phyloP scores from a whole-genome alignment of 345 rosid genomes.

The Erysimum cheiranthoides region DNA sequence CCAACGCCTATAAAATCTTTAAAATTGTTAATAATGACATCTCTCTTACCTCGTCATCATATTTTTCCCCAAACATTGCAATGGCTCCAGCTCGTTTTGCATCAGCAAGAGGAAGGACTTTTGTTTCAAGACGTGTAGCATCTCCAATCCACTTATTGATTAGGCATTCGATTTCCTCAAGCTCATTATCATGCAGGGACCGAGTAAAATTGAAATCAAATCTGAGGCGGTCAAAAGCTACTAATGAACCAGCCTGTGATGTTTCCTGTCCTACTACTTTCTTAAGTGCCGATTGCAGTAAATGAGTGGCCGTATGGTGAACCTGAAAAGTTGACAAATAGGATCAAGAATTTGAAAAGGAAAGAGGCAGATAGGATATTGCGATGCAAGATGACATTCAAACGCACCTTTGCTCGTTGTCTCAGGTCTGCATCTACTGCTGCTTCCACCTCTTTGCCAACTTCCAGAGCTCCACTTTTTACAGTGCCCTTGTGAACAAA shows the following conservation, averaged over 20 bases:
- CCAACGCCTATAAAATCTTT: not conserved
- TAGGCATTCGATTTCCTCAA: slow-evolving; percentile 72
- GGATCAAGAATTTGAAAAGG: slow-evolving; percentile 8
- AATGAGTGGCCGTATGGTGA: slow-evolving; percentile 98
- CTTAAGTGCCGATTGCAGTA: slow-evolving; percentile 92
- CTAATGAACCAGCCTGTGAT: slow-evolving; percentile 98
- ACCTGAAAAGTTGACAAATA: slow-evolving; percentile 57
- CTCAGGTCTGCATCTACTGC: slow-evolving; percentile 73
- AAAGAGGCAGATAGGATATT: slow-evolving; percentile 1
- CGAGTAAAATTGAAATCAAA: slow-evolving; percentile 91
- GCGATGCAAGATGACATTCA: slow-evolving; percentile 30
- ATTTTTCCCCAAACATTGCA: slow-evolving; percentile 99
- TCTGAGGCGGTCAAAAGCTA: slow-evolving; percentile 95
- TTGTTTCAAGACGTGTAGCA: slow-evolving; percentile 73
- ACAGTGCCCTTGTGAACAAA: slow-evolving; percentile 90
- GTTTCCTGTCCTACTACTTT: slow-evolving; percentile 83
- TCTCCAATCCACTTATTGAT: slow-evolving; percentile 90
- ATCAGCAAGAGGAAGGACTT: slow-evolving; percentile 77
- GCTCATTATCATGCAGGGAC: slow-evolving; percentile 68
- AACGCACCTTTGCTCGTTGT: slow-evolving; percentile 80
- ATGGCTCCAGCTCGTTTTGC: slow-evolving; percentile 92
- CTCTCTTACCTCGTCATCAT: slow-evolving; percentile 75
- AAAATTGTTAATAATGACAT: not conserved
- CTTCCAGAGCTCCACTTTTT: slow-evolving; percentile 77
- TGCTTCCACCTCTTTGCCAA: slow-evolving; percentile 93